Evolutionary conservation across 2,329 filamentous ascomycete genomes (phyloP).

Genomic region (Lecanicillium sp.): DNA sequence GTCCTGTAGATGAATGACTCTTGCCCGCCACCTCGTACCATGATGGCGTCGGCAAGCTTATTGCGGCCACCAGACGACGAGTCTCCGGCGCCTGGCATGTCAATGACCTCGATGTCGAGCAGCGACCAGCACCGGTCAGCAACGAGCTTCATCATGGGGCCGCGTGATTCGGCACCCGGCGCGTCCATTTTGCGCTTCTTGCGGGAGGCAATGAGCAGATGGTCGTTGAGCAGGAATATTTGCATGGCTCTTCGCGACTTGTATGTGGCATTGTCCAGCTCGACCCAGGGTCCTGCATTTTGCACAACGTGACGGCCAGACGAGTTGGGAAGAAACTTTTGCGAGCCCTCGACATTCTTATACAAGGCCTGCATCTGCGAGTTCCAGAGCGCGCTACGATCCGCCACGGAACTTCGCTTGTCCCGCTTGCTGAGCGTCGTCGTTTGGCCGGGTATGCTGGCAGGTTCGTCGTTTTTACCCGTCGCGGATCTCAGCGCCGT

Average conservation of each 20-base stretch:
- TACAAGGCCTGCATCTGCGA: slow-evolving; percentile 71
- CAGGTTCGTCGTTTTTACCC: slow-evolving; percentile 41
- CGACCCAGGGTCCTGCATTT: slow-evolving; percentile 90
- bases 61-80: slow-evolving; percentile 46
- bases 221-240: slow-evolving; percentile 89
- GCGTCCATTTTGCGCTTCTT: slow-evolving; percentile 87
- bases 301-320: slow-evolving; percentile 90
- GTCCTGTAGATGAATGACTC: slow-evolving; percentile 95
- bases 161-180: slow-evolving; percentile 41
- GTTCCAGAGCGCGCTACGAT: slow-evolving; percentile 61
- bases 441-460: slow-evolving; percentile 44
- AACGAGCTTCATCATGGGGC: slow-evolving; percentile 67
- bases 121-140: slow-evolving; percentile 93
- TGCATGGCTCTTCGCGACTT: slow-evolving; percentile 86
- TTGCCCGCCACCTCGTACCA: slow-evolving; percentile 75
- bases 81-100: slow-evolving; percentile 66
- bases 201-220: slow-evolving; percentile 81
- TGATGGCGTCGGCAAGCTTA: slow-evolving; percentile 78
- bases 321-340: slow-evolving; percentile 89
- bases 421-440: slow-evolving; percentile 60
- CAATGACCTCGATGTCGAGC: slow-evolving; percentile 86
- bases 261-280: slow-evolving; percentile 95
- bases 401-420: slow-evolving; percentile 82
- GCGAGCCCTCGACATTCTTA: slow-evolving; percentile 95
- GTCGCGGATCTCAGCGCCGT: slow-evolving; percentile 58